Base-by-base conservation (phyloP, 331 rosid genomes). In the Rhamnella rubrinervis region DNA sequence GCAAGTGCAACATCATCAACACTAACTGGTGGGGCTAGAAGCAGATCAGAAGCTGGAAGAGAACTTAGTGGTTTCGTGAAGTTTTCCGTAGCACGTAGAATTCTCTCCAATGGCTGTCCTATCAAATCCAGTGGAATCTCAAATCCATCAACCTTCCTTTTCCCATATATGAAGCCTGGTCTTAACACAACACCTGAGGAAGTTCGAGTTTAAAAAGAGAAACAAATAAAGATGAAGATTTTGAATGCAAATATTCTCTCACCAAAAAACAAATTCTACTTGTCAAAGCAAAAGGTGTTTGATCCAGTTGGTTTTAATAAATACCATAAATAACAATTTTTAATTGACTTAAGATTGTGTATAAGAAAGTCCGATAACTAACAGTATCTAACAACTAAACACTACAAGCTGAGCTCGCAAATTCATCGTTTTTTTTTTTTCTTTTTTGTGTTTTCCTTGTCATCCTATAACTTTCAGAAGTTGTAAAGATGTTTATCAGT, bases 91-190 rank as follows among this genome's bases (percentile, higher is more conserved):
- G 92, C 88, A 11, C 65, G 51, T 15, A 93, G 87, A 76, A 93
- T 57, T 81, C 67, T 93, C 85, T 93, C 98, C 40, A 80, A 63
- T 55, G 97, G 98, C 75, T 87, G 83, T 62, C 97, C 98, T 31
- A 93, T 73, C 70, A 91, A 66, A 74, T 91, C 97, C 73, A 93
- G 79, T 23, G 98, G 98, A 78, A 93, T 56, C 87, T 91, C 98
- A 49, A 81, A 84, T 38, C 97, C 86, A 50, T 88, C 90, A 70
- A 93, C 89, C 83, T 78, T 91, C 77, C 91, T 89, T 80, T 89
- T 91, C 80, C 98, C 98, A 41, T 88, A 91, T 81, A 93, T 91
- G 88, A 93, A 85, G 18, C 21, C 96, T 4, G 97, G 98, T 71
- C 96, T 88, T 52, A 93, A 71, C 69, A 93, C 98, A 37, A 91